phyloP scores from a whole-genome alignment of 177 flowering plant genomes.

The Vitis hybrid region DNA sequence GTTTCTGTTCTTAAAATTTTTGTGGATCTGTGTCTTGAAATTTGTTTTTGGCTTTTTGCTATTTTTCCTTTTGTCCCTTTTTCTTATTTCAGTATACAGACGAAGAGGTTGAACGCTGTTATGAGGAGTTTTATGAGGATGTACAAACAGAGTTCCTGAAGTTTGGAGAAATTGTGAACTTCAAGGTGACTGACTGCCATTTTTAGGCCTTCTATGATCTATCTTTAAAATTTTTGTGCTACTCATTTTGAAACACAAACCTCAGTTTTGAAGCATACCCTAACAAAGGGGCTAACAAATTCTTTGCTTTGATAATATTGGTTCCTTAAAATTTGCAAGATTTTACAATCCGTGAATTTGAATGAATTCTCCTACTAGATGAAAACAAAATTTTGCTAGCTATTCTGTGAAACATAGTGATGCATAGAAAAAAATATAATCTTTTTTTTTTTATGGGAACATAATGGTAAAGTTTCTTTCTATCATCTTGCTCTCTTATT shows the following conservation, averaged over 20 bases:
- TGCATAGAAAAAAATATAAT: no score
- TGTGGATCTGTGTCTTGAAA: background rate
- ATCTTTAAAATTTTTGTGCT: background rate
- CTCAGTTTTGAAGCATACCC: background rate
- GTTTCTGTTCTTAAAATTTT: background rate
- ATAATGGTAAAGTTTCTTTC: background rate
- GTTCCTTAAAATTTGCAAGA: background rate
- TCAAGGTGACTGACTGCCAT: slow-evolving; percentile 59
- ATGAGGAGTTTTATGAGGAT: slow-evolving; percentile 97
- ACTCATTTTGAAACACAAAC: background rate
- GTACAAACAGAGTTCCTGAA: slow-evolving; percentile 97
- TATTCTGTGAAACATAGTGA: background rate
- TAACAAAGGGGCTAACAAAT: background rate
- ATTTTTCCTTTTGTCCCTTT: slow-evolving; percentile 1
- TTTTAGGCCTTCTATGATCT: background rate
- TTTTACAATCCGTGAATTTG: background rate
- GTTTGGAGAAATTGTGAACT: slow-evolving; percentile 93
- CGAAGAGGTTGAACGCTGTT: slow-evolving; percentile 83
- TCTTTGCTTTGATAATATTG: background rate
- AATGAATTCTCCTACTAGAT: background rate
- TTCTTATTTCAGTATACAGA: slow-evolving; percentile 69
- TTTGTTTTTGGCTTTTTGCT: slow-evolving; percentile 16
- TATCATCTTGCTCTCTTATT: background rate
- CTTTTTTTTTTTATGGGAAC: no score
- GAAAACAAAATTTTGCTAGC: slow-evolving; percentile 2